Evolutionary conservation across 2,329 filamentous ascomycete genomes (phyloP), one percentile per base, ranked within the genome.

Genomic region (Xylariaceae sp.): DNA sequence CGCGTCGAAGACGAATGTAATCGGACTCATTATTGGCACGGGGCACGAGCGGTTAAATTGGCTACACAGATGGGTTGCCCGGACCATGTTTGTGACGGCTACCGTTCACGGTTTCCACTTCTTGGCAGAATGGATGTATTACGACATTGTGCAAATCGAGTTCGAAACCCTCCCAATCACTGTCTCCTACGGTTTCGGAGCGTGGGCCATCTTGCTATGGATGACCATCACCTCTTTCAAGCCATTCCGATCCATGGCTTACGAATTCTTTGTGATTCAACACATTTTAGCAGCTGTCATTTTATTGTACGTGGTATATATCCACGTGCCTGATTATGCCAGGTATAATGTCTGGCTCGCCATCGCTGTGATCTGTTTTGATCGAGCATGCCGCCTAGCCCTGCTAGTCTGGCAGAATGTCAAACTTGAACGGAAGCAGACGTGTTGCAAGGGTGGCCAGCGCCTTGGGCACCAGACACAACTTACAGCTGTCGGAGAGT

Each of bases 71-170:
- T 90, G 88, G 87, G 82, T 86, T 8, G 85, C 84, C 2, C 80
- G 88, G 60, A 87, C 85, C 57, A 82, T 90, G 74, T 80, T 90
- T 42, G 74, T 89, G 13, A 88, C 85, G 0, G 83, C 83, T 1
- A 85, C 86, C 0, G 79, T 89, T 2, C 88, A 90, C 66, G 86
- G 88, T 61, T 88, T 83, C 65, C 83, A 88, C 70, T 90, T 89
- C 70, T 86, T 85, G 73, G 75, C 76, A 2, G 80, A 86, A 68
- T 90, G 87, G 84, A 79, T 79, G 30, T 75, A 76, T 9, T 79
- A 83, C 57, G 81, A 83, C 59, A 83, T 87, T 59, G 77, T 88
- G 35, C 73, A 80, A 47, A 73, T 77, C 17, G 82, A 88, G 68
- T 73, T 90, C 15, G 67, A 77, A 45, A 80, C 84, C 59, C 85